Evolutionary conservation across 768 basidiomycete species (phyloP), one percentile per base, ranked within the genome.

Genomic region (Phanerochaete sordida): DNA sequence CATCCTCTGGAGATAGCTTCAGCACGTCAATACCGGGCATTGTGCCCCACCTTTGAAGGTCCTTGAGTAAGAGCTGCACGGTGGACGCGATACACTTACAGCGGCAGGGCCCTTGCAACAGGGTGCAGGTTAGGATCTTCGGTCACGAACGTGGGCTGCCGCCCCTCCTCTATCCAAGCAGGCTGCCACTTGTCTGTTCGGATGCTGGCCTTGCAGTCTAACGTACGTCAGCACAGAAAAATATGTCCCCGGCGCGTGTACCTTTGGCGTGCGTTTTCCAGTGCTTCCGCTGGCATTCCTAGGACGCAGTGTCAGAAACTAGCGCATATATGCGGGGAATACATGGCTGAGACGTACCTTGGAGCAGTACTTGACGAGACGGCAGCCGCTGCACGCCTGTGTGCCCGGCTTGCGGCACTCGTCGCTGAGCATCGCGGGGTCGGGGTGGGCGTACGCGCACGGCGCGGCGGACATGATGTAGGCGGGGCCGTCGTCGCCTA

Each of bases 351-450:
- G n/a, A 35, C 27, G n/a, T 27, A 56, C 62, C 76, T 79, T 75
- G 9, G 79, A 81, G 62, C 80, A 81, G 60, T 81, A 81, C 21
- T 74, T 75, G 1, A 79, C 78, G 16, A 80, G 63, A 51, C 62
- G 73, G 64, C 79, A 80, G 1, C 11, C 28, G 23, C 35, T 60
- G 48, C 62, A 63, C 2, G n/a, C 27, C 16, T 64, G 59, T 16
- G 63, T 73, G 4, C 77, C 78, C 11, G 64, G 68, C 0, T 73
- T 69, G 15, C 16, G 9, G n/a, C 50, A 51, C 19, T 51, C 50
- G 1, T 51, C 50, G 2, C 13, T 33, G 13, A 23, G n/a, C n/a
- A n/a, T n/a, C n/a, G n/a, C n/a, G n/a, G n/a, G n/a, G n/a, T n/a
- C n/a, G n/a, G 50, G 50, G 16, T 51, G 16, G 30, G 21, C 12